Evolutionary conservation across 2,329 filamentous ascomycete species (phyloP).

Genomic region (Fusarium napiforme): DNA sequence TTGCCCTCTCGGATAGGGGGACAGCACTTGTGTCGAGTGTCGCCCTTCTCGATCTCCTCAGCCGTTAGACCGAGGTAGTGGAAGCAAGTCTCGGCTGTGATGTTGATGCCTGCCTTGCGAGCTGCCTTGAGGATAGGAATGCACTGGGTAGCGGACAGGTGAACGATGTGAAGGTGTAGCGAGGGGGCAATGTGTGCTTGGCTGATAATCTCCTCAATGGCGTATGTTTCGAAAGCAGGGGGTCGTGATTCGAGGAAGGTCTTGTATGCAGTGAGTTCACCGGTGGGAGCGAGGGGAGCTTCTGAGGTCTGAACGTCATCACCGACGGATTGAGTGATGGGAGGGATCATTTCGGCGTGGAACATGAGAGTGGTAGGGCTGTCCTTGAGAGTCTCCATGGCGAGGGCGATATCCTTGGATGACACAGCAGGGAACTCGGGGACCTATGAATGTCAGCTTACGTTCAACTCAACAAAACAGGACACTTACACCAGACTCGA

Average conservation of each 20-base stretch:
- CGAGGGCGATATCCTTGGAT: conserved; percentile 78
- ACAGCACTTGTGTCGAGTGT: conserved; percentile 95
- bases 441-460: conserved; percentile 64
- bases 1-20: conserved; percentile 84
- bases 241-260: conserved; percentile 94
- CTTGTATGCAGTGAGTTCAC: conserved; percentile 80
- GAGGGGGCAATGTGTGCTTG: conserved; percentile 82
- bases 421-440: conserved; percentile 97
- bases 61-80: conserved; percentile 89
- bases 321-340: conserved; percentile 80
- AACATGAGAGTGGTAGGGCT: conserved; percentile 96
- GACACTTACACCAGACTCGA: conserved; percentile 87
- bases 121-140: conserved; percentile 84
- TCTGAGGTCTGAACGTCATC: conserved; percentile 78
- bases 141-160: conserved; percentile 88
- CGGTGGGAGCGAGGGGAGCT: conserved; percentile 76
- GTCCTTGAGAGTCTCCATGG: conserved; percentile 83
- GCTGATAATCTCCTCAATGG: conserved; percentile 85
- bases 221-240: conserved; percentile 89
- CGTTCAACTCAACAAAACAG: neutral
- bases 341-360: conserved; percentile 98
- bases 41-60: conserved; percentile 83
- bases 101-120: conserved; percentile 77
- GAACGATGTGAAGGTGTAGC: conserved; percentile 91
- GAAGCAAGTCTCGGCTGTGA: conserved; percentile 95